Base-by-base conservation (phyloP, 768 basidiomycete genomes). In the Xerocomus brunneocitrinus region DNA sequence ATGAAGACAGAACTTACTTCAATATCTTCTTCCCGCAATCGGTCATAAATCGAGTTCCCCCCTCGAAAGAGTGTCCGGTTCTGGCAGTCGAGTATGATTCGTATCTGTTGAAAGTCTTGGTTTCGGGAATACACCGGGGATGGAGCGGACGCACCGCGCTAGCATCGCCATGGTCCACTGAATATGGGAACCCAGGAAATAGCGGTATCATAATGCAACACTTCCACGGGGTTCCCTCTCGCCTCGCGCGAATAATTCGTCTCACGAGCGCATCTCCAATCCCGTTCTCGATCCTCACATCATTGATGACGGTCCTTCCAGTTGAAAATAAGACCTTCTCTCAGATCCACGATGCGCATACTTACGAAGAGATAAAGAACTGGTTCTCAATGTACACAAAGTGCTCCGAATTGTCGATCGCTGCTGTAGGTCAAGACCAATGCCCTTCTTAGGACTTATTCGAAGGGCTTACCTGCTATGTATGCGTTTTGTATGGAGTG, bases 301-400 rank as follows among this genome's bases (percentile, higher is more conserved):
- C 94, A 57, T 87, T 89, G 12, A 95, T 82, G 2, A 82, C 74
- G 2, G 95, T 98, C 32, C 89, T 91, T 59, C n/a, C n/a, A 28
- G 35, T 30, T 12, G 19, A 22, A 31, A 19, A 34, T 34, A 45
- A 54, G 42, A 39, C 47, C 22, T 56, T 24, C 30, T 46, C 47
- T 42, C 47, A 40, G 12, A 38, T 34, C 6, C 25, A 38, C 16
- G n/a, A 38, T 40, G 10, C 3, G 24, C 5, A 39, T 47, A 56
- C 88, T 66, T 68, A 91, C 90, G 89, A 91, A 1, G 89, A 85
- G 58, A 93, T 89, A 69, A 93, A 92, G 64, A 92, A 93, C 66
- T 93, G 91, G 60, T 94, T 93, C 67, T 98, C 95, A 58, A 99
- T 97, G 73, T 99, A 99, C 32, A 99, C 90, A 65, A 98, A 99